Conservation (phyloP, 2,329 filamentous ascomycete species). For the Fonsecaea nubica region DNA sequence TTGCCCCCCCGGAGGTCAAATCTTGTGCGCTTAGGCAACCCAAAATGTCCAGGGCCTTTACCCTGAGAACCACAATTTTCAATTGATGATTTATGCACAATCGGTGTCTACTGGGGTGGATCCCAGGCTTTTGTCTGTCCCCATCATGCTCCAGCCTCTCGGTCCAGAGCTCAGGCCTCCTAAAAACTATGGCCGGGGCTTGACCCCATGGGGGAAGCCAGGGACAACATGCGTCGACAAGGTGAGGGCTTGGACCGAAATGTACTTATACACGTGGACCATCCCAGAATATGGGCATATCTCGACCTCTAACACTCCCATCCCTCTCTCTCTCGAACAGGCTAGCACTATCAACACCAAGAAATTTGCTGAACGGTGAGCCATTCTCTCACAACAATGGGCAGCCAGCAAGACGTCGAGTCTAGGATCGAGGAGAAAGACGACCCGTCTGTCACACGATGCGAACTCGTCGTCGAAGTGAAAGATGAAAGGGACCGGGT, state of each 20-base stretch:
- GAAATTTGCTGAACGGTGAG: background rate
- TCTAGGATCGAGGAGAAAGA: slow-evolving; percentile 15
- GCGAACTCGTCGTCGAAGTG: slow-evolving; percentile 1
- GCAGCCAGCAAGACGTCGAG: slow-evolving; percentile 13
- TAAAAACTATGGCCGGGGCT: slow-evolving; percentile 1
- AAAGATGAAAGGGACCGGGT: slow-evolving; percentile 16
- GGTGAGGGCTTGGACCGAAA: background rate
- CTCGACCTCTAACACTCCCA: background rate
- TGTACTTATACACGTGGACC: background rate
- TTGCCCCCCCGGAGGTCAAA: background rate
- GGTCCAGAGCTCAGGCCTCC: slow-evolving; percentile 1
- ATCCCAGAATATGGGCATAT: background rate
- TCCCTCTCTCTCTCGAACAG: background rate
- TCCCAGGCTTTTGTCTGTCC: background rate
- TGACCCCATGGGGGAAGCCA: slow-evolving; percentile 11
- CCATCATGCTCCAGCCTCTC: background rate
- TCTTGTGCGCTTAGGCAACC: background rate
- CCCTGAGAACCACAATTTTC: background rate
- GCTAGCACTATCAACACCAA: background rate
- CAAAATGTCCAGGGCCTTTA: background rate
- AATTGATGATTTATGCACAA: background rate
- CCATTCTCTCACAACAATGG: background rate
- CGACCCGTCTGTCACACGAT: background rate
- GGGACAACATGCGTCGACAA: background rate
- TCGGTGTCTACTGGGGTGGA: background rate